A percentile compares a stretch with the other conserved stretches of the same genome.
Evolutionary conservation across 2,329 filamentous ascomycete species (phyloP).

Genomic region (Neoarthrinium moseri): DNA sequence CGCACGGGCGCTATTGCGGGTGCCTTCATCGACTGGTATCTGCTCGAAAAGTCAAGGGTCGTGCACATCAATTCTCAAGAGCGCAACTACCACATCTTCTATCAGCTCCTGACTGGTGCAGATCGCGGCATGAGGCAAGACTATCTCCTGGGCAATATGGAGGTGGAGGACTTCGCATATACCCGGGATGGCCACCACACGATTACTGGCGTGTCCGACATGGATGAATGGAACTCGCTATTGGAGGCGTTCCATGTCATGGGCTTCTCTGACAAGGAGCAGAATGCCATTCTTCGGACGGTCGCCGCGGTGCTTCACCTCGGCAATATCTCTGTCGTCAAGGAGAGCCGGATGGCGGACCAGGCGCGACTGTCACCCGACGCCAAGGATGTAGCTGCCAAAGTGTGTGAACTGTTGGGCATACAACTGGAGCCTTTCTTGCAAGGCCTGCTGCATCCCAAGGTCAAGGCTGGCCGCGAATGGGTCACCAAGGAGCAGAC

Average conservation of each 20-base stretch:
- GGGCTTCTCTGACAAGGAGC: conserved; percentile 86
- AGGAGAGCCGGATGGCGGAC: conserved; percentile 87
- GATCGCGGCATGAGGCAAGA: conserved; percentile 70
- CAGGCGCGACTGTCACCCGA: conserved; percentile 82
- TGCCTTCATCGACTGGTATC: conserved; percentile 97
- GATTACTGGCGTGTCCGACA: conserved; percentile 86
- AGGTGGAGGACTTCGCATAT: conserved; percentile 87
- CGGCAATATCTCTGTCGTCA: conserved; percentile 85
- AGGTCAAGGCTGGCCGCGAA: conserved; percentile 91
- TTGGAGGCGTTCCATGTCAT: conserved; percentile 94
- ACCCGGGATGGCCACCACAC: conserved; percentile 88
- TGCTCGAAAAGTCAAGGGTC: conserved; percentile 96
- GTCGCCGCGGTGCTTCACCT: conserved; percentile 90
- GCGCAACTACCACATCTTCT: conserved; percentile 96
- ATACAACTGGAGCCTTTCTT: conserved; percentile 84
- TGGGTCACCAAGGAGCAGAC: conserved; percentile 99
- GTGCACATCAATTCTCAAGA: conserved; percentile 85
- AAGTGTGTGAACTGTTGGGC: conserved; percentile 80
- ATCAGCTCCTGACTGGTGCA: conserved; percentile 87
- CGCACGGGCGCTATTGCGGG: conserved; percentile 86
- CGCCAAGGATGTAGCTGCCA: conserved; percentile 70
- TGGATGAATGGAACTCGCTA: conserved; percentile 83
- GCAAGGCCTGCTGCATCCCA: conserved; percentile 85
- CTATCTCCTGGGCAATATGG: conserved; percentile 72
- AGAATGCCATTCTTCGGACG: conserved; percentile 78